Evolutionary conservation across 2,329 filamentous ascomycete species (phyloP).

Genomic region (Colletotrichum navitas): DNA sequence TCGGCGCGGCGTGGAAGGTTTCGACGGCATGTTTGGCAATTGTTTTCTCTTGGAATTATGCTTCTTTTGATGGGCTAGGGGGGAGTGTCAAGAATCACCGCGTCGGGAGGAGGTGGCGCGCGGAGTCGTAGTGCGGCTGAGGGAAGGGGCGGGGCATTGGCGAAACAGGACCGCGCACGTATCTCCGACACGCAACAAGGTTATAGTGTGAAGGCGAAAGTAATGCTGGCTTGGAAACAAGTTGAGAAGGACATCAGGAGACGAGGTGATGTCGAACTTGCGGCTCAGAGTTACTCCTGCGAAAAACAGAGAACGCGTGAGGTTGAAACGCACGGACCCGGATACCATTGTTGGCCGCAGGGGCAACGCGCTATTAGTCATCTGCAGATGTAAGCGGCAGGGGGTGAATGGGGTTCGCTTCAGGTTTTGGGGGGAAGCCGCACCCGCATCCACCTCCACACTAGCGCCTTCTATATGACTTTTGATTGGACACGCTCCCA

Average conservation of each 20-base stretch:
- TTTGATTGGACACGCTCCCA: constrained; percentile 23
- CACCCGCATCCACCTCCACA: constrained; percentile 34
- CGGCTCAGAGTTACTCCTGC: constrained; percentile 47
- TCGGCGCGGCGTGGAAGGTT: constrained; percentile 56
- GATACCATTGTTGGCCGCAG: constrained; percentile 37
- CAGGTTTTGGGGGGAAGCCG: constrained; percentile 33
- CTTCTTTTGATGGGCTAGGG: constrained; percentile 37
- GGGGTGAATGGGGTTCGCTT: constrained; percentile 27
- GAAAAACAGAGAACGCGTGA: constrained; percentile 60
- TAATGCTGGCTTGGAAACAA: constrained; percentile 35
- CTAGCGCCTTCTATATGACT: constrained; percentile 14
- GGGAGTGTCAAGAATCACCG: constrained; percentile 43
- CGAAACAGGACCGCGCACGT: constrained; percentile 39
- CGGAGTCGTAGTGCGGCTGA: constrained; percentile 43
- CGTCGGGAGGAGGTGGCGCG: constrained; percentile 44
- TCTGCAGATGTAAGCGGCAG: constrained; percentile 24
- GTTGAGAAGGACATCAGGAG: constrained; percentile 44
- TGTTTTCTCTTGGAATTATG: constrained; percentile 9
- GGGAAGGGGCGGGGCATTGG: constrained; percentile 43
- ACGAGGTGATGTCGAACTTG: constrained; percentile 52
- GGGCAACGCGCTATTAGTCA: constrained; percentile 42
- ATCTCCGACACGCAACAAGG: constrained; percentile 42
- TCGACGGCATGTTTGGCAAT: constrained; percentile 48
- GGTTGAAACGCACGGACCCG: constrained; percentile 52
- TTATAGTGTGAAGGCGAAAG: constrained; percentile 37